A percentile compares a stretch with the other conserved stretches of the same genome.
These are phyloP conservation scores for Aureobasidium sp. DNA, from an alignment of 2,329 filamentous ascomycete genomes.

Conservation along the genomic window DNA sequence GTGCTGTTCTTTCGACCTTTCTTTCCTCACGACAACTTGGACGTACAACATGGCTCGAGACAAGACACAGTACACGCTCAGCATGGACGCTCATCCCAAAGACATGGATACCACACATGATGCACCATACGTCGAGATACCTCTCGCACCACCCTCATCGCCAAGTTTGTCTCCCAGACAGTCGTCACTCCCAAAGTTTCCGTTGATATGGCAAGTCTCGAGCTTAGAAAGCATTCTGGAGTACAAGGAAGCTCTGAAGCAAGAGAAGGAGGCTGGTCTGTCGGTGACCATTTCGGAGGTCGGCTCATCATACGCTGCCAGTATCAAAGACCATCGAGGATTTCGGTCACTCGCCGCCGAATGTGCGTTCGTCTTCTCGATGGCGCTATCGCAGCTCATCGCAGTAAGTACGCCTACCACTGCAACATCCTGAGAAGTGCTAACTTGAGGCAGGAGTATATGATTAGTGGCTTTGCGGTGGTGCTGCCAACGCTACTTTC, in stretches of 20 bases:
- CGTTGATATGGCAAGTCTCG: constrained; percentile 1
- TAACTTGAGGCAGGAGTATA: constrained; percentile 24
- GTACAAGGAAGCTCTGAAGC: constrained; percentile 23
- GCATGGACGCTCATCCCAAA: background rate
- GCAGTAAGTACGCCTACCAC: constrained; percentile 16
- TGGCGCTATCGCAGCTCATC: constrained; percentile 31
- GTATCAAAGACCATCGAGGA: background rate
- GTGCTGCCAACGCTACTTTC: constrained; percentile 27
- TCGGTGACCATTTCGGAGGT: constrained; percentile 15
- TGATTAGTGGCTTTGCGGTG: constrained; percentile 32
- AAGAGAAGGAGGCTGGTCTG: constrained; percentile 23
- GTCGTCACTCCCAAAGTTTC: background rate
- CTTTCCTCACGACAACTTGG: background rate
- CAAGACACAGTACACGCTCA: background rate
- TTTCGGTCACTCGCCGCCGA: constrained; percentile 28
- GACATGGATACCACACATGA: background rate
- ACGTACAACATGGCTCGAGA: background rate
- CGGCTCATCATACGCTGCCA: background rate
- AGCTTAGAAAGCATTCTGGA: constrained; percentile 29
- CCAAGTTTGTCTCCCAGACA: background rate
- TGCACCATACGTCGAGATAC: background rate
- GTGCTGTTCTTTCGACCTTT: background rate
- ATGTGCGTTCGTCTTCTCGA: constrained; percentile 30
- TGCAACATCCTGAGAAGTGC: background rate
- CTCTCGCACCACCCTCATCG: background rate